A percentile compares a stretch with the other conserved stretches of the same genome.
Conservation (phyloP, 495 filamentous ascomycete species). For the Haplographium delicatum region DNA sequence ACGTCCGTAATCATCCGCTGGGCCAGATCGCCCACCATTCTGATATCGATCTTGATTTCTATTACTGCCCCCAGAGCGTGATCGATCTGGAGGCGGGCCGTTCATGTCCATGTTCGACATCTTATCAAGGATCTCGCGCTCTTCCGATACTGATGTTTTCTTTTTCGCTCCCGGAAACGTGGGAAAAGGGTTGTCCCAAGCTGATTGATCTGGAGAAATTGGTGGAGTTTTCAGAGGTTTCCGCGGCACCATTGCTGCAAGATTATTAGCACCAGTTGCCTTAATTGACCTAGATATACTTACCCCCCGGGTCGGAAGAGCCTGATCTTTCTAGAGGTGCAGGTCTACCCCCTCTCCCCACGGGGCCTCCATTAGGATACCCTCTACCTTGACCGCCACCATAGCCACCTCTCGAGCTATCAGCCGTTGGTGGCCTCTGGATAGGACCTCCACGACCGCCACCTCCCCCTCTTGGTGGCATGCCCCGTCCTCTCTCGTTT, state of each 20-base stretch:
- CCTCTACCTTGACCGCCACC: constrained; percentile 38
- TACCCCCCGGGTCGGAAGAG: constrained; percentile 22
- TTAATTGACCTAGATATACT: background rate
- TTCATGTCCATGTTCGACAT: constrained; percentile 57
- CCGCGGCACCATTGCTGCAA: constrained; percentile 13
- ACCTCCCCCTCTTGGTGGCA: constrained; percentile 10
- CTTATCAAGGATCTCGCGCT: constrained; percentile 43
- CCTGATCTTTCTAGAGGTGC: constrained; percentile 15
- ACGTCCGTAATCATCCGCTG: constrained; percentile 17
- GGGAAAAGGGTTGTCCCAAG: constrained; percentile 67
- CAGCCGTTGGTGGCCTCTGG: constrained; percentile 21
- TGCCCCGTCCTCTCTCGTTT: constrained; percentile 30
- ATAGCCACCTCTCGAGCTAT: constrained; percentile 26
- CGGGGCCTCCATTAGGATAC: constrained; percentile 30
- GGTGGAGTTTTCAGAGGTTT: constrained; percentile 31
- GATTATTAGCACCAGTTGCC: constrained; percentile 1
- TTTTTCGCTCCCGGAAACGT: constrained; percentile 51
- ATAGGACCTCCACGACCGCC: constrained; percentile 35
- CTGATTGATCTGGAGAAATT: constrained; percentile 40
- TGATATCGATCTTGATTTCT: background rate
- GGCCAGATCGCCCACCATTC: background rate
- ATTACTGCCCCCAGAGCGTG: constrained; percentile 5
- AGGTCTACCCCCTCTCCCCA: constrained; percentile 24
- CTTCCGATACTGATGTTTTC: constrained; percentile 39
- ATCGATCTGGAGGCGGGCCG: constrained; percentile 25